Evolutionary conservation across 495 filamentous ascomycete species (phyloP).

Genomic region (Penicillium goetzii): DNA sequence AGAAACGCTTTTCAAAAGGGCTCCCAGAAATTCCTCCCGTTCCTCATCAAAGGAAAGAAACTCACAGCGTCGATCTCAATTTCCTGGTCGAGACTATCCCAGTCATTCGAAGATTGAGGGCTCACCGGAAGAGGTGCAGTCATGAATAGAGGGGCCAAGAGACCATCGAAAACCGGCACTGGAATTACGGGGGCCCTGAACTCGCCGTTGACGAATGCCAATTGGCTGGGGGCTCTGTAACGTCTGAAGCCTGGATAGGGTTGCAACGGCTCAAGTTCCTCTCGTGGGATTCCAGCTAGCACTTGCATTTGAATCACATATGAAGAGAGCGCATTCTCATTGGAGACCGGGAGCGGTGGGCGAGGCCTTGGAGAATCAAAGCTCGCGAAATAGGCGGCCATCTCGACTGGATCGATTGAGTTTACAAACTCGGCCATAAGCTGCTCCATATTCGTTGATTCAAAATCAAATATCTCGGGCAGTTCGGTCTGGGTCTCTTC

Average conservation of each 20-base stretch:
- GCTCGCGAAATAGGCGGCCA: too few relatives aligned
- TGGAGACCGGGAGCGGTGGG: not conserved
- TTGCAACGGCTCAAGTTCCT: slow-evolving; percentile 30
- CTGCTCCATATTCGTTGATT: too few relatives aligned
- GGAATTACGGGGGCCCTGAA: not conserved
- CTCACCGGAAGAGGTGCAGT: not conserved
- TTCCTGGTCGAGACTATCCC: too few relatives aligned
- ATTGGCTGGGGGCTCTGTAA: not conserved
- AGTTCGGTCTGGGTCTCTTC: not conserved
- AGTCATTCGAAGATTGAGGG: too few relatives aligned
- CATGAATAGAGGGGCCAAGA: not conserved
- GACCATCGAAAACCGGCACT: slow-evolving; percentile 2
- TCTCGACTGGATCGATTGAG: too few relatives aligned
- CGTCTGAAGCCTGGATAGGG: not conserved
- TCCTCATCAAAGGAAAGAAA: not conserved
- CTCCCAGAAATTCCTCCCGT: too few relatives aligned
- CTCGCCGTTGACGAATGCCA: not conserved
- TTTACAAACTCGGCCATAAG: too few relatives aligned
- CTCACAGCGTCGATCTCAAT: slow-evolving; percentile 24
- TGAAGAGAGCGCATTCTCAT: slow-evolving; percentile 24
- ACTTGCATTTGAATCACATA: slow-evolving; percentile 41
- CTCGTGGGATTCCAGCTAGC: slow-evolving; percentile 33
- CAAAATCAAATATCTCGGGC: too few relatives aligned
- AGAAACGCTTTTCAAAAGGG: not conserved
- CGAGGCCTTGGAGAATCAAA: not conserved